Evolutionary conservation across 257 asterid species (phyloP), one percentile per base, ranked within the genome.

Genomic region (Petunia axillaris): DNA sequence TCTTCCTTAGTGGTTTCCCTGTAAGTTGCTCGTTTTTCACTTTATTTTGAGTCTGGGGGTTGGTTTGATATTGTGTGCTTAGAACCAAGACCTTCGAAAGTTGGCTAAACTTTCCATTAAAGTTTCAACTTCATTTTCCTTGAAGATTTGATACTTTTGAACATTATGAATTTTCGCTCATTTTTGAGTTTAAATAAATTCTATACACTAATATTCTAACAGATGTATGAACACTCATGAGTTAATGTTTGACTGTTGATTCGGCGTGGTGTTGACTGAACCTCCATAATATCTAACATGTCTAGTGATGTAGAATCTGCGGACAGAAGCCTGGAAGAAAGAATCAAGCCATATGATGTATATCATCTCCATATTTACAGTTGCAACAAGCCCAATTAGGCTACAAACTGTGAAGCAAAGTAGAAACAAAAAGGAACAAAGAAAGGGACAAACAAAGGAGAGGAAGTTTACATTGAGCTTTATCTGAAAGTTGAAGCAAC

Each of bases 401-500:
- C 80, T 58, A 16, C 36, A 77, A 59, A n/a, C 1, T 77, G 58
- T 25, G 10, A 43, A 59, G 4, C 5, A 54, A 37, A 55, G 25
- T 39, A 11, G 4, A 40, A 67, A 36, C 68, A 62, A 48, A 37
- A 70, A 16, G 54, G 1, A 16, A 41, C 16, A 63, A 48, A 16
- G n/a, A 54, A 60, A 10, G n/a, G 36, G 8, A 15, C 10, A 14
- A 35, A 40, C 13, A 58, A 0, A 52, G 57, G 14, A 52, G 15
- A 52, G 57, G 11, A 52, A 52, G 57, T 2, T 2, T 14, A 52
- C 1, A 52, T 52, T 52, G 1, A 8, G 41, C 77, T 70, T 76
- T 80, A 88, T 87, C 87, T 88, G 81, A 89, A 82, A 37, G 92
- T 87, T 80, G 97, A 90, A 79, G 98, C 98, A 64, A 92, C 94